Percentiles rank a stretch among this genome's conserved stretches.
These are phyloP conservation scores for Diplodia corticola DNA, from an alignment of 2,329 filamentous ascomycete genomes.

Conservation along the genomic window DNA sequence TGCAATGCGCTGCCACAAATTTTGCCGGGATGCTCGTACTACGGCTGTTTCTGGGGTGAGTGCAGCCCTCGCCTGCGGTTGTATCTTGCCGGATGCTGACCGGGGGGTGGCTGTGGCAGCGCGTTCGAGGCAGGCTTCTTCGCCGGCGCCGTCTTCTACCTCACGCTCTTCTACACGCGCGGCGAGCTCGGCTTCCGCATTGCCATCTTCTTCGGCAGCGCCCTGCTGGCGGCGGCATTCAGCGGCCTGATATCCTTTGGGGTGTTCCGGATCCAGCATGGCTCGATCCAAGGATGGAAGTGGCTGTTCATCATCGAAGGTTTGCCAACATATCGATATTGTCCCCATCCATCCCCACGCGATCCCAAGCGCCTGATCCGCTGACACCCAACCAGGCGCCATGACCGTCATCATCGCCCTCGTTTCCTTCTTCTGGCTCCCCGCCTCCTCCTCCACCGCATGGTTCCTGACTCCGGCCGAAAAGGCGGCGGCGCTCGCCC, in stretches of 20 bases:
- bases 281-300: slow-evolving; percentile 42
- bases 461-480: slow-evolving; percentile 44
- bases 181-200: slow-evolving; percentile 20
- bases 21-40: slow-evolving; percentile 53
- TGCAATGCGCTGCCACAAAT: slow-evolving; percentile 51
- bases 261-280: slow-evolving; percentile 45
- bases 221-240: slow-evolving; percentile 27
- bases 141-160: slow-evolving; percentile 47
- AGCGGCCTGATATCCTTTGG: slow-evolving; percentile 33
- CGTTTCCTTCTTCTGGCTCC: slow-evolving; percentile 39
- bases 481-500: slow-evolving; percentile 43
- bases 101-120: slow-evolving; percentile 28
- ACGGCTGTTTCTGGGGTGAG: slow-evolving; percentile 47
- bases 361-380: not conserved
- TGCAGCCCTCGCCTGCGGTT: not conserved
- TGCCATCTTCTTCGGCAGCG: slow-evolving; percentile 37
- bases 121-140: slow-evolving; percentile 57
- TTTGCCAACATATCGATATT: too few species aligned
- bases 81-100: not conserved
- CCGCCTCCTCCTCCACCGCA: slow-evolving; percentile 35
- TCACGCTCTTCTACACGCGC: slow-evolving; percentile 19
- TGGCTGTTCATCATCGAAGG: slow-evolving; percentile 52
- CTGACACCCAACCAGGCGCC: slow-evolving; percentile 13
- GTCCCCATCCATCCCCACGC: not conserved
- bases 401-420: slow-evolving; percentile 38